Percentiles rank a stretch among this genome's conserved stretches.
phyloP scores from a whole-genome alignment of 73 alveolate genomes.

The Tetrahymena thermophila region DNA sequence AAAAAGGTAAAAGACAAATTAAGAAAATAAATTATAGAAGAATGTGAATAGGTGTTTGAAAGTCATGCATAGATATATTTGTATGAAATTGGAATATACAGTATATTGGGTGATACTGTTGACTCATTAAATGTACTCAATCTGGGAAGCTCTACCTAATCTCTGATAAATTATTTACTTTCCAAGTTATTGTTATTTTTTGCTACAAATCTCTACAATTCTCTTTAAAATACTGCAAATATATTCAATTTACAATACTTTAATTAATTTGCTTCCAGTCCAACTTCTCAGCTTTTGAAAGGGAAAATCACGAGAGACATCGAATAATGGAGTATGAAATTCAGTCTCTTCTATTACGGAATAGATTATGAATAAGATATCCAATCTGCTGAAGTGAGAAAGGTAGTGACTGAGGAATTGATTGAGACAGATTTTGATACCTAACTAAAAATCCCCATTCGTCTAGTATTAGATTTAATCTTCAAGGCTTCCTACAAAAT shows the following conservation, averaged over 20 bases:
- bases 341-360: neutral
- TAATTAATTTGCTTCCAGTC: neutral
- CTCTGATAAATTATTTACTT: neutral
- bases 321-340: neutral
- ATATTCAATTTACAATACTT: neutral
- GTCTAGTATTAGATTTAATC: neutral
- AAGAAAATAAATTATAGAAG: neutral
- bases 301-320: neutral
- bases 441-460: neutral
- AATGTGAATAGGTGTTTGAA: neutral
- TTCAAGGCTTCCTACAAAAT: neutral
- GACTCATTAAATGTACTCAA: neutral
- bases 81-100: neutral
- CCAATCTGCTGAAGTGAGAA: neutral
- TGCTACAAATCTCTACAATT: neutral
- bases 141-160: neutral
- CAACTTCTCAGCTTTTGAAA: neutral
- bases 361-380: neutral
- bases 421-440: neutral
- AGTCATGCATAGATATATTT: neutral
- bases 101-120: neutral
- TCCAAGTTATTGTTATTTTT: neutral
- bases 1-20: neutral
- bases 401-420: neutral
- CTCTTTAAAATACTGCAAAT: neutral